Percentiles rank a stretch among this genome's conserved stretches.
Conservation (phyloP, 192 early-diverging fungal genomes). For the Pecoramyces ruminantium region DNA sequence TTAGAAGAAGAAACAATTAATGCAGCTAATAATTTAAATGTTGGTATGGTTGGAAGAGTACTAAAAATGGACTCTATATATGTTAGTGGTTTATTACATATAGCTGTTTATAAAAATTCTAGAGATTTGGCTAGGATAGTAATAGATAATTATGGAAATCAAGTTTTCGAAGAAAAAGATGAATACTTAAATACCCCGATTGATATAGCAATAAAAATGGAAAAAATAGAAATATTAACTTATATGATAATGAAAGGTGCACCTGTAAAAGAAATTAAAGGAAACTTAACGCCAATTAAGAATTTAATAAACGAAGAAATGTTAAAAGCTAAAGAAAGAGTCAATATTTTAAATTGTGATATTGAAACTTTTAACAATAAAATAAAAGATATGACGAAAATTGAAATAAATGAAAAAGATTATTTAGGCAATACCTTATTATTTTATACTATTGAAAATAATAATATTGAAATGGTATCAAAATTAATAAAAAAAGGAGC, state of each 20-base stretch:
- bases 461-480: background rate
- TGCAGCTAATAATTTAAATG: background rate
- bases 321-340: background rate
- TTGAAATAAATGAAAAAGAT: background rate
- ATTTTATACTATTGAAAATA: background rate
- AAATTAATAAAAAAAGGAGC: background rate
- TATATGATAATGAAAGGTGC: background rate
- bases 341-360: background rate
- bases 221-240: background rate
- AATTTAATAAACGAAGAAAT: background rate
- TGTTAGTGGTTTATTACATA: background rate
- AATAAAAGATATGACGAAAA: background rate
- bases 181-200: background rate
- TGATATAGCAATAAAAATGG: background rate
- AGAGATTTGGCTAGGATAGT: background rate
- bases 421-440: background rate
- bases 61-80: background rate
- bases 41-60: background rate
- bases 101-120: background rate
- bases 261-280: background rate
- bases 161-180: background rate
- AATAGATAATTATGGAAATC: background rate
- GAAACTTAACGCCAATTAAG: background rate
- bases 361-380: background rate
- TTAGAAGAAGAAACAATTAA: background rate